Base-by-base conservation (phyloP, 208 protist species). In the Paratrypanosoma confusum region DNA sequence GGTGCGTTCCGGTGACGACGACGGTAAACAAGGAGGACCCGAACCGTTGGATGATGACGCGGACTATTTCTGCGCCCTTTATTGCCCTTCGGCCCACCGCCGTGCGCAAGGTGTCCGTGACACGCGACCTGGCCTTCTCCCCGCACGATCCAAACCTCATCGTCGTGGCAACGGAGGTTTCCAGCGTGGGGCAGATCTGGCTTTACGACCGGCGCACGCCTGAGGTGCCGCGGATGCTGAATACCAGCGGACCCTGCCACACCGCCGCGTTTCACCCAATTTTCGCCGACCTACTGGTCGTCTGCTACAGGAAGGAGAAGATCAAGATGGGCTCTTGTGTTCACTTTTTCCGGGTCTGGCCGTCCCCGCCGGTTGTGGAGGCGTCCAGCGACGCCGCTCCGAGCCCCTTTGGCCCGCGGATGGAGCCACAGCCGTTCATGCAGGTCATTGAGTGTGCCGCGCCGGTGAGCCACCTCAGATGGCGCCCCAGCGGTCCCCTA, bases 151-250 rank as follows among this genome's bases (percentile, higher is more conserved):
- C 71, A 14, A 57, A 86, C 40, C 45, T 84, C 3, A 81, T 92
- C 44, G 39, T 84, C 31, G 76, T 88, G 13, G 58, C 71, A 21
- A 65, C 68, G 11, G 75, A 92, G 22, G 35, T 39, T 21, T 31
- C 39, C 2, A 75, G 52, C 21, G 56, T 50, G 5, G 81, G 81
- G 0, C 65, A 76, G 42, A 48, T 92, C 13, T 47, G 85, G 5
- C 50, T 92, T 11, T 92, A 81, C 54, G 76, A 89, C 49, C 64
- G 72, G 7, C 76, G 73, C 3, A 66, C 76, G 18, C 69, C 84
- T 29, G 73, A 82, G 33, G 56, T 73, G 10, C 65, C 55, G 49
- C 58, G 61, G 2, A 35, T 34, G 23, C 47, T 91, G 13, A 46
- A 69, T 24, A 56, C 69, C n/a, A 60, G 45, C 21, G 79, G 77